Conservation (phyloP, 306 rosid genomes). For the Casuarina equisetifolia region DNA sequence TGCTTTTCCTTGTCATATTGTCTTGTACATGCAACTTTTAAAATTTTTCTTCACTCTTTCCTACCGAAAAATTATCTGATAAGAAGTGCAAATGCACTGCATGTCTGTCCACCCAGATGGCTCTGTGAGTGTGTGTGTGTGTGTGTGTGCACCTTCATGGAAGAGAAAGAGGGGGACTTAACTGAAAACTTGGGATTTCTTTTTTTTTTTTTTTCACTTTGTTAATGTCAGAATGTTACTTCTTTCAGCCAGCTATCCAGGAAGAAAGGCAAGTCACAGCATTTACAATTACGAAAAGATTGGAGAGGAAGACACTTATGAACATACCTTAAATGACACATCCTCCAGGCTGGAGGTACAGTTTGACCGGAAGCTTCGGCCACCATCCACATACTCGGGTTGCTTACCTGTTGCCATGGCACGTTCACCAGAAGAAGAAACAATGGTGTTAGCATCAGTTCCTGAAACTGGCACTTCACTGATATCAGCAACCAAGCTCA, state of each 20-base stretch:
- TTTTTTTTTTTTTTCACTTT: not conserved
- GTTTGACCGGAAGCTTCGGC: slow-evolving; percentile 35
- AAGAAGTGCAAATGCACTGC: not conserved
- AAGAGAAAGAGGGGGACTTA: not conserved
- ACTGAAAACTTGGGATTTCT: not conserved
- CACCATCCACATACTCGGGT: slow-evolving; percentile 33
- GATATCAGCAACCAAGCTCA: slow-evolving; percentile 38
- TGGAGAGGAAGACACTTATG: slow-evolving; percentile 2
- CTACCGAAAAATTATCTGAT: not conserved
- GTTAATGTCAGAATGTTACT: not conserved
- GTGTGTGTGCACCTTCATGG: not conserved
- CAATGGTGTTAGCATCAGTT: slow-evolving; percentile 30
- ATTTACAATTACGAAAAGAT: slow-evolving; percentile 20
- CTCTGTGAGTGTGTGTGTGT: not conserved
- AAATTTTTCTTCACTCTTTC: not conserved
- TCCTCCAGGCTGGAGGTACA: slow-evolving; percentile 46
- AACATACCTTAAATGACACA: slow-evolving; percentile 64
- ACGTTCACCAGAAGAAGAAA: slow-evolving; percentile 46
- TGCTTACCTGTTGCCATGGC: slow-evolving; percentile 43
- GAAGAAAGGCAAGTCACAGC: not conserved
- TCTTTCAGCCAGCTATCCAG: slow-evolving; percentile 14
- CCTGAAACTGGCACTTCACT: slow-evolving; percentile 38
- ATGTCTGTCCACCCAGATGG: too few species aligned
- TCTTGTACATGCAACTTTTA: not conserved
- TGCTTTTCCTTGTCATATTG: not conserved